Evolutionary conservation across 129 eudicot species (phyloP).

Genomic region (Ambrosia artemisiifolia): DNA sequence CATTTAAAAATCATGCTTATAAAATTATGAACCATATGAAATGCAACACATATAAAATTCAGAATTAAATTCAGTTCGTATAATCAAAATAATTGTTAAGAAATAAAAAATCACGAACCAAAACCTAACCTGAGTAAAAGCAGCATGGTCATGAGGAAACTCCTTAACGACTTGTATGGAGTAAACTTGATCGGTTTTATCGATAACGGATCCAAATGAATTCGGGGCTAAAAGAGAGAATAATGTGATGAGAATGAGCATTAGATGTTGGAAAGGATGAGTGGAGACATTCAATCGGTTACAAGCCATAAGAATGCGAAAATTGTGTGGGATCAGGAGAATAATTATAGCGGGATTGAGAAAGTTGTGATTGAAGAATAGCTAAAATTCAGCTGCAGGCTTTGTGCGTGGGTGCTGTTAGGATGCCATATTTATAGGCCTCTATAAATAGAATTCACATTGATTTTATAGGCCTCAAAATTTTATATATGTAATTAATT

Average conservation of each 20-base stretch:
- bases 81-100: background rate
- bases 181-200: slow-evolving; percentile 20
- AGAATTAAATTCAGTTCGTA: background rate
- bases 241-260: slow-evolving; percentile 11
- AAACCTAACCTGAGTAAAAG: slow-evolving; percentile 63
- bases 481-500: no score
- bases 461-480: no score
- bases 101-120: background rate
- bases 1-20: no score
- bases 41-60: background rate
- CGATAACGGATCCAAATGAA: background rate
- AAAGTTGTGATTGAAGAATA: background rate
- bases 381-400: background rate
- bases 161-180: slow-evolving; percentile 51
- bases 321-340: background rate
- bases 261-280: background rate
- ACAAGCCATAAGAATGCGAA: background rate
- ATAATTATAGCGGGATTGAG: background rate
- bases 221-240: slow-evolving; percentile 5
- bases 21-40: no score
- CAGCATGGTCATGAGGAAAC: slow-evolving; percentile 64
- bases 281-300: background rate
- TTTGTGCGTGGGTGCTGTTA: background rate
- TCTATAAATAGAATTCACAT: background rate
- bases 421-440: background rate